Base-by-base conservation (phyloP, 2,329 filamentous ascomycete species). In the Cercospora sojina region DNA sequence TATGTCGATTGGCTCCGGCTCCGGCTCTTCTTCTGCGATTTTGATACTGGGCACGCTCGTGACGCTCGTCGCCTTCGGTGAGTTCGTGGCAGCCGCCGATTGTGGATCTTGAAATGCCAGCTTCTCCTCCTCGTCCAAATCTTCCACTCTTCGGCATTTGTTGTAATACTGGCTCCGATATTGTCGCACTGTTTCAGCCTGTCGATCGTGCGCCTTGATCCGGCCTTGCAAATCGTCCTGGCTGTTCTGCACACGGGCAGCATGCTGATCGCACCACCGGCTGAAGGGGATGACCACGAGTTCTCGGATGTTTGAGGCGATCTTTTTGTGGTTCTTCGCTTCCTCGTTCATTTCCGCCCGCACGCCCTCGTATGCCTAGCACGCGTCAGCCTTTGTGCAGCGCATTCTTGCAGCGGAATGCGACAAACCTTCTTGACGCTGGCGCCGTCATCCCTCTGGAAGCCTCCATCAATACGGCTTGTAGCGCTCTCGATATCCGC, bases 51-150 rank as follows among this genome's bases (percentile, higher is more conserved):
- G 91, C 47, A 92, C 90, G 38, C 49, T 83, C 77, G 88, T 58
- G 83, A 43, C 62, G n/a, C 70, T 67, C 9, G 49, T 67, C 69
- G 84, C 71, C 76, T 83, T 79, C 64, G 84, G 81, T 78, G 86
- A 84, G 74, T 80, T 77, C 6, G 74, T 71, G 8, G 78, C 76
- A 18, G 75, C 77, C 68, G 84, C 80, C 60, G 77, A 84, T 68
- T 86, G 83, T 5, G 93, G 92, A 71, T 93, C 92, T 79, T 97
- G 93, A 80, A 99, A 99, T 43, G 93, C 95, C 64, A 99, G 86
- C 81, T 99, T 98, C 79, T 97, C 97, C 83, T 99, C 96, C 80
- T 99, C 95, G 78, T 99, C 95, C 67, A 98, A 82, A 77, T 99
- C 95, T 78, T 99, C 96, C 6, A 98, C 90, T 69, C 97, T 83